These are phyloP conservation scores for Plenodomus lindquistii DNA, from an alignment of 2,329 filamentous ascomycete species.

Conservation along the genomic window DNA sequence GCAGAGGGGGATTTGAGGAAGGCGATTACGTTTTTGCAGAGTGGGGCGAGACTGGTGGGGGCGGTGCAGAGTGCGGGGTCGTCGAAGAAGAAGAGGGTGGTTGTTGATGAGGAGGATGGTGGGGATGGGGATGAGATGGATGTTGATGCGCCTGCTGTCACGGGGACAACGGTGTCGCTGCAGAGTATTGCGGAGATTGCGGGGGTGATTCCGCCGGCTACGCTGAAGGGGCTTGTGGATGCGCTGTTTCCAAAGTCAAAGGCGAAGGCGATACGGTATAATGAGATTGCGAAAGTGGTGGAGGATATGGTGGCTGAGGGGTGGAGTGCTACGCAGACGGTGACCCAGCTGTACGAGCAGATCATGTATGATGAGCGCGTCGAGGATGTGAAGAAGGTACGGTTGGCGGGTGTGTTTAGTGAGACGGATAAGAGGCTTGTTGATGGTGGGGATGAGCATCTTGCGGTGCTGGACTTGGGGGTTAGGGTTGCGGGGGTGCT, in stretches of 20 bases:
- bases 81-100: conserved; percentile 50
- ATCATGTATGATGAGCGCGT: conserved; percentile 84
- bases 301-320: conserved; percentile 93
- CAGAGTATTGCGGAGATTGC: conserved; percentile 91
- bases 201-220: conserved; percentile 80
- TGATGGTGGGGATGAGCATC: conserved; percentile 93
- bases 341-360: conserved; percentile 81
- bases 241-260: conserved; percentile 69
- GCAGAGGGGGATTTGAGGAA: conserved; percentile 94
- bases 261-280: conserved; percentile 62
- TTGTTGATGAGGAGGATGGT: conserved; percentile 50
- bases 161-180: conserved; percentile 57
- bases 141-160: conserved; percentile 32
- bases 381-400: conserved; percentile 83
- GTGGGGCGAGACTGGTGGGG: conserved; percentile 84
- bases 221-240: conserved; percentile 70
- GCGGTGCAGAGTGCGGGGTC: conserved; percentile 48
- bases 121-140: conserved; percentile 52
- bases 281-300: conserved; percentile 75
- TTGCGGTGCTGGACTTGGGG: conserved; percentile 83
- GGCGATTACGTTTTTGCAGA: conserved; percentile 95
- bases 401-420: conserved; percentile 86
- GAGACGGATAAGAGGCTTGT: conserved; percentile 93
- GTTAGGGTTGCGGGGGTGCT: conserved; percentile 79
- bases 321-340: conserved; percentile 90